Evolutionary conservation across 306 rosid genomes (phyloP), one percentile per base, ranked within the genome.

Genomic region (Rubus parviflorus): DNA sequence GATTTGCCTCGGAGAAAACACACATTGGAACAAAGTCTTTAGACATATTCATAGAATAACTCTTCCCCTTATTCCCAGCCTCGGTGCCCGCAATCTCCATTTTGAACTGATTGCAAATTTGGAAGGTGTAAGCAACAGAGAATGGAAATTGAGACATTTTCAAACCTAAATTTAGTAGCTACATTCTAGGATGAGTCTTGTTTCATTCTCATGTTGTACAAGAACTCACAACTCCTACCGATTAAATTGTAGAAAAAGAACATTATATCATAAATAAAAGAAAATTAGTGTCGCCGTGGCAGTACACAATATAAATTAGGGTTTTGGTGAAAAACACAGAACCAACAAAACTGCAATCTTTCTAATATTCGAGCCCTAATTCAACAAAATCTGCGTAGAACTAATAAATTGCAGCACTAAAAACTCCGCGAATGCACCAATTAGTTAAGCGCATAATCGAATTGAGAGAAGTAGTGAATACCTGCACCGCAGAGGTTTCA

Each of bases 21-120:
- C 90, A 89, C 99, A 95, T 92, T 12, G 99, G 99, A 86, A 95
- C 90, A 9, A 95, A 89, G 84, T 95, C 99, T 77, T 95, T 89
- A 35, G 84, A 90, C 99, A 92, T 92, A 79, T 92, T 95, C 89
- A 95, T 77, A 37, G 93, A 82, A 78, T 91, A 95, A 51, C 86
- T 81, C 81, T 92, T 91, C 0, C 96, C 91, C 81, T 86, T 79
- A 75, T 85, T 87, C 23, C 84, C 93, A 47, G 87, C 51, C 54
- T 86, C 99, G 2, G 89, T 72, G 66, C 85, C 86, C 38, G 93
- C 86, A 90, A 91, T 89, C 88, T 95, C 99, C 99, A 95, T 95
- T 22, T 89, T 89, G 81, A 92, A 95, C 99, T 95, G 97, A 41
- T 49, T 17, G 74, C 52, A 53, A 81, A 76, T 77, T 79, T 48